Base-by-base conservation (phyloP, 2,329 filamentous ascomycete genomes). In the Chrysoporthe cubensis region DNA sequence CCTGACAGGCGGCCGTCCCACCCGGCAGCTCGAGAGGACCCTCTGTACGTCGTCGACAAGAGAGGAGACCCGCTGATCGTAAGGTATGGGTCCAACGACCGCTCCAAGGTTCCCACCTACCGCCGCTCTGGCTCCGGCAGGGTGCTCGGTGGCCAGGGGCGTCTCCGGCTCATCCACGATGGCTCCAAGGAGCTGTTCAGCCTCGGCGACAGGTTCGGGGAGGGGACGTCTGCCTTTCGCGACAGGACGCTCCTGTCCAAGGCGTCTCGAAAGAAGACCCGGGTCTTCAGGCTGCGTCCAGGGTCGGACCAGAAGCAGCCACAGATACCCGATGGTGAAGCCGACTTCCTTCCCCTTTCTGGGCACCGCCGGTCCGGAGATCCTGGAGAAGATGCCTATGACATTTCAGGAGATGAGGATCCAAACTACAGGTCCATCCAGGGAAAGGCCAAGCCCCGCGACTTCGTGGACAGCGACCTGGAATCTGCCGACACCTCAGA, bases 21-120 rank as follows among this genome's bases (percentile, higher is more conserved):
- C n/a, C 13, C 37, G 63, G 57, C 57, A 46, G 48, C 60, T 32
- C 63, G 40, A 21, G 64, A 69, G 26, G 66, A 72, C 44, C 66
- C 73, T 50, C 75, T 84, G 3, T 94, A 87, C 76, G 73, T 87
- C 57, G 74, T 92, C 63, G 95, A 98, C 78, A 87, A 82, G 54
- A 89, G 88, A 74, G 94, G 95, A 0, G 95, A 98, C 74, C 81
- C 85, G 4, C 85, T 93, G 60, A 93, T 96, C 71, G 78, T 91
- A 57, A 85, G 85, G 37, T 97, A 94, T 76, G 92, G 92, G 1
- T 85, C 87, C 40, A 84, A 91, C 50, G 89, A 97, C 75, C 87
- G 87, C 46, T 91, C 91, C 71, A 86, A 85, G 65, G 80, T 96
- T 13, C 93, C 94, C 0, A 74, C 79, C 2, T 97, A 96, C 75